Evolutionary conservation across 164 flowering plant genomes (phyloP), one percentile per base, ranked within the genome.

Genomic region (Pachysandra terminalis): DNA sequence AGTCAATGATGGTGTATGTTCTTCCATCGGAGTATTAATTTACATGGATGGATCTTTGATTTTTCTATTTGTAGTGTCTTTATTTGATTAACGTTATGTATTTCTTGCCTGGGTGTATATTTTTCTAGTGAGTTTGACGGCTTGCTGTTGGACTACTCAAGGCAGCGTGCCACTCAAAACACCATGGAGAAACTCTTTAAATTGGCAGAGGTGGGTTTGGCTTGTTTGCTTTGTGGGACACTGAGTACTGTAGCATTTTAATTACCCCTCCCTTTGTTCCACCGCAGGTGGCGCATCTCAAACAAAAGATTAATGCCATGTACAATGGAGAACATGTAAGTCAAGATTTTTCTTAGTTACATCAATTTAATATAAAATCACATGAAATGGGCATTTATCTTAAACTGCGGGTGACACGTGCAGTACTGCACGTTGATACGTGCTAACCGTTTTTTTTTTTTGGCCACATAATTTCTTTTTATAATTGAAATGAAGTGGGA

Each of bases 321-420:
- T 91, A 61, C 74, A 77, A 60, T 63, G 99, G 99, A 66, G 98
- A 95, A 64, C 89, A 57, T 70, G 99, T 89, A 78, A 84, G 90
- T 81, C 25, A 9, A 40, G 23, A 5, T 27, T 48, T 51, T 62
- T 25, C 5, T 58, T n/a, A 9, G 27, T n/a, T 63, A 26, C 41
- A 60, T 12, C 14, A 37, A 45, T 10, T 2, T 45, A 45, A 45
- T 5, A 45, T 5, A 15, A 45, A 45, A 12, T 15, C 1, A 5
- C 51, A 45, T 5, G 51, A 45, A 45, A 45, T 45, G 6, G 6
- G 51, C 51, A 45, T 12, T 45, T 45, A 10, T 10, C 51, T 12
- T 12, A 15, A 45, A n/a, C n/a, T n/a, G n/a, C n/a, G n/a, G n/a
- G n/a, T n/a, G n/a, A n/a, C n/a, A n/a, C n/a, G n/a, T n/a, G n/a